These are phyloP conservation scores for Funneliformis mosseae DNA, from an alignment of 192 early-diverging fungal genomes.

Conservation along the genomic window DNA sequence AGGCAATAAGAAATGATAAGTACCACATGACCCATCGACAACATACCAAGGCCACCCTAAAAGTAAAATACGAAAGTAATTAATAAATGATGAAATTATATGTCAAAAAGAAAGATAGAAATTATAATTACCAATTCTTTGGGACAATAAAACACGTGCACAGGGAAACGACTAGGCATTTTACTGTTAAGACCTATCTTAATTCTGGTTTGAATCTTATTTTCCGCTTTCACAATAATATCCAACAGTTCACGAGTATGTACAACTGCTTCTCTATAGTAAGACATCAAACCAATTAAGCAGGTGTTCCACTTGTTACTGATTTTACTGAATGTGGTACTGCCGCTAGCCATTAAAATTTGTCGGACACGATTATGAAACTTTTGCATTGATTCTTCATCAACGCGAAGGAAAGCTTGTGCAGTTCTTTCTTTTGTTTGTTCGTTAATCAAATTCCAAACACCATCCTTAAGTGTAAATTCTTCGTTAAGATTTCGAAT, in stretches of 20 bases:
- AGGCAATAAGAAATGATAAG: background rate
- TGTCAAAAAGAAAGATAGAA: background rate
- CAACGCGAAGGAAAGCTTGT: slow-evolving; percentile 95
- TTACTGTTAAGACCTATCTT: slow-evolving; percentile 99
- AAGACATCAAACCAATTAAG: slow-evolving; percentile 96
- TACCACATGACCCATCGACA: slow-evolving; percentile 96
- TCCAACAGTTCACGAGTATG: slow-evolving; percentile 97
- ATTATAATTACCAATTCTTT: slow-evolving; percentile 3
- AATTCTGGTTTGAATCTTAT: slow-evolving; percentile 98
- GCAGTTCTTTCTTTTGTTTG: slow-evolving; percentile 98
- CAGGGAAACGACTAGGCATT: slow-evolving; percentile 97
- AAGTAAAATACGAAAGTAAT: slow-evolving; percentile 63
- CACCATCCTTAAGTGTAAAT: slow-evolving; percentile 84
- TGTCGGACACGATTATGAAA: slow-evolving; percentile 97
- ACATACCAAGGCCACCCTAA: slow-evolving; percentile 92
- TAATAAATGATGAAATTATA: background rate
- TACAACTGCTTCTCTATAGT: slow-evolving; percentile 97
- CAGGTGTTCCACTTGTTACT: slow-evolving; percentile 95
- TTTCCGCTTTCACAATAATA: slow-evolving; percentile 96
- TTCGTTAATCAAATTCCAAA: slow-evolving; percentile 96
- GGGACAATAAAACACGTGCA: slow-evolving; percentile 76
- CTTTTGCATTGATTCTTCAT: slow-evolving; percentile 86
- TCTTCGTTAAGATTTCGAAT: slow-evolving; percentile 82
- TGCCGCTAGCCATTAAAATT: slow-evolving; percentile 97
- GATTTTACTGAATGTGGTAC: slow-evolving; percentile 98